Evolutionary conservation across 805 yeast genomes (phyloP).

Genomic region (Candida schatavii): DNA sequence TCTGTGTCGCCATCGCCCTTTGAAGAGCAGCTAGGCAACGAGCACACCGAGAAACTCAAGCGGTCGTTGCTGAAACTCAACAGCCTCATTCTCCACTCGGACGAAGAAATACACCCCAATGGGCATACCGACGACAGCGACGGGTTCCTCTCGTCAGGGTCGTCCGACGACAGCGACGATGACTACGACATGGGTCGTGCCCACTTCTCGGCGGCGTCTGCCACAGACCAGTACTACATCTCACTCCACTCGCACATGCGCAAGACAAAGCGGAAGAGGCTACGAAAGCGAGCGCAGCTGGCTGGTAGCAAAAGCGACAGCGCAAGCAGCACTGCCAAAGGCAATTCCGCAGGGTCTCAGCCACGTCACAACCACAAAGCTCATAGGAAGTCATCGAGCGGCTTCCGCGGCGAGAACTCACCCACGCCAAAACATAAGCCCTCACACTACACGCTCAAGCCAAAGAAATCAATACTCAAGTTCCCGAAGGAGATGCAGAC

Average conservation of each 20-base stretch:
- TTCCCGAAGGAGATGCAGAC: conserved; percentile 5
- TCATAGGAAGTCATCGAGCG: neutral
- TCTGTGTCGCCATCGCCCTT: neutral
- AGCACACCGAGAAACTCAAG: conserved; percentile 1
- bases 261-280: conserved; percentile 8
- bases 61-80: conserved; percentile 2
- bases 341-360: neutral
- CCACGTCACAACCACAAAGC: neutral
- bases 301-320: too few relatives aligned
- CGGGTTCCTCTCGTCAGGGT: conserved; percentile 2
- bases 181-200: conserved; percentile 1
- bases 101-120: conserved; percentile 21
- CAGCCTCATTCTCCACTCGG: conserved; percentile 9
- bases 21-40: neutral
- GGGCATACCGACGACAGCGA: conserved; percentile 24
- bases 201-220: too few relatives aligned
- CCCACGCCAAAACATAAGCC: conserved; percentile 43
- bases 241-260: conserved; percentile 10
- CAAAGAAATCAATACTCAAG: conserved; percentile 41
- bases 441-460: conserved; percentile 39
- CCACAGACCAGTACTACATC: conserved; percentile 16
- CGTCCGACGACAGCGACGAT: conserved; percentile 4
- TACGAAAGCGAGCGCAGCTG: too few relatives aligned
- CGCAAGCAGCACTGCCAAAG: neutral
- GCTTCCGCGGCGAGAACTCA: conserved; percentile 13